Evolutionary conservation across 176 grass and related monocot species (phyloP), one percentile per base, ranked within the genome.

Genomic region (Carex scoparia): DNA sequence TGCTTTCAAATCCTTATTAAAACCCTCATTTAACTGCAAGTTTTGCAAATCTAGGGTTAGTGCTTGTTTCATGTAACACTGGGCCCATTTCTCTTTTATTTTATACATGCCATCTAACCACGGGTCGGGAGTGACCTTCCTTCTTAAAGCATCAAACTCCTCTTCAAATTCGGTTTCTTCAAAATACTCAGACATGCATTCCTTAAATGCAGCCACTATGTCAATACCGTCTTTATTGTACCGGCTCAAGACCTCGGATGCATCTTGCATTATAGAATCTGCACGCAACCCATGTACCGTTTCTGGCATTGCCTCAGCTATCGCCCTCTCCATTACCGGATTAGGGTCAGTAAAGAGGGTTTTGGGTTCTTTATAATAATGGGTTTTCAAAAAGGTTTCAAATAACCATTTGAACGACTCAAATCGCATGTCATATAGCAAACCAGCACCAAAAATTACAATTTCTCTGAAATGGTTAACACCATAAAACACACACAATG

Each of bases 341-440:
- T 83, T 64, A 33, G 13, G 81, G 23, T 83, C 81, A 53, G 81
- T 83, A 83, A 83, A 83, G 42, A 83, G 2, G 14, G 81, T 83
- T 69, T 69, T 83, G 14, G 81, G 81, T 48, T 83, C 65, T 83
- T 69, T 83, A 19, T 55, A 67, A 54, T 69, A 55, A 67, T 83
- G 81, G 40, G 63, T 83, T 83, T 69, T 83, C 65, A 89, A 81
- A 74, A 95, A 92, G 3, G 85, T 87, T 51, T 88, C 87, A 90
- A 95, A 89, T 40, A 90, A 66, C 93, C 93, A 95, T 65, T 79
- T 76, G 58, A 95, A 92, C 3, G 93, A 95, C 62, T 90, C 88
- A 23, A 81, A 28, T 63, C 82, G 79, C 79, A 78, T 84, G 63
- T 90, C 90, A 18, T 92, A 92, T 74, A 90, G 44, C 82, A 92